Conservation (phyloP, 176 grass and related monocot genomes). For the Juncus effusus region DNA sequence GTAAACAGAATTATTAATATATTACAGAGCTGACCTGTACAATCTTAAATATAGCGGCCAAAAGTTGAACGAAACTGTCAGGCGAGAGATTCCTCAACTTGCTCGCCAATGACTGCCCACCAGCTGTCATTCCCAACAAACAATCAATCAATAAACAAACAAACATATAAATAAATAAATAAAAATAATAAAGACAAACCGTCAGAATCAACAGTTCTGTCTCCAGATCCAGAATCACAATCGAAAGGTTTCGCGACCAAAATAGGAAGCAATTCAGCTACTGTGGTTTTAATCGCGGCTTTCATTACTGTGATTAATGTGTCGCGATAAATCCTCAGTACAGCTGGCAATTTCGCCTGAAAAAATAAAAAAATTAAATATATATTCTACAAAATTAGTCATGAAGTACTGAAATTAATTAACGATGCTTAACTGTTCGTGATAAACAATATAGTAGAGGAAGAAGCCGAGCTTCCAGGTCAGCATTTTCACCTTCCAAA, state of each 20-base stretch:
- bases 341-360: conserved; percentile 83
- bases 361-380: conserved; percentile 18
- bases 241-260: conserved; percentile 60
- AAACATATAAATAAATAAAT: conserved; percentile 11
- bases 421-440: conserved; percentile 56
- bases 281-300: conserved; percentile 92
- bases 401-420: background rate
- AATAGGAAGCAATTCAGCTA: conserved; percentile 85
- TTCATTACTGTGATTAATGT: conserved; percentile 98
- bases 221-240: conserved; percentile 65
- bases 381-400: conserved; percentile 19
- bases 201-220: conserved; percentile 69
- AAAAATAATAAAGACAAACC: conserved; percentile 43
- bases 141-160: conserved; percentile 7
- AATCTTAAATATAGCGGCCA: conserved; percentile 85
- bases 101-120: conserved; percentile 79
- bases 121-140: conserved; percentile 45
- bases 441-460: conserved; percentile 90
- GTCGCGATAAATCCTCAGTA: conserved; percentile 90
- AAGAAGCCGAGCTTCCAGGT: conserved; percentile 77
- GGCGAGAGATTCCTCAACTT: conserved; percentile 79
- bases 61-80: conserved; percentile 95
- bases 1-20: conserved; percentile 10
- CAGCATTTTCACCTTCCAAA: conserved; percentile 57
- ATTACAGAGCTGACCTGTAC: conserved; percentile 55